A percentile compares a stretch with the other conserved stretches of the same genome.
These are phyloP conservation scores for Trichosporon coremiiforme DNA, from an alignment of 1,284 basidiomycete genomes.

Conservation along the genomic window DNA sequence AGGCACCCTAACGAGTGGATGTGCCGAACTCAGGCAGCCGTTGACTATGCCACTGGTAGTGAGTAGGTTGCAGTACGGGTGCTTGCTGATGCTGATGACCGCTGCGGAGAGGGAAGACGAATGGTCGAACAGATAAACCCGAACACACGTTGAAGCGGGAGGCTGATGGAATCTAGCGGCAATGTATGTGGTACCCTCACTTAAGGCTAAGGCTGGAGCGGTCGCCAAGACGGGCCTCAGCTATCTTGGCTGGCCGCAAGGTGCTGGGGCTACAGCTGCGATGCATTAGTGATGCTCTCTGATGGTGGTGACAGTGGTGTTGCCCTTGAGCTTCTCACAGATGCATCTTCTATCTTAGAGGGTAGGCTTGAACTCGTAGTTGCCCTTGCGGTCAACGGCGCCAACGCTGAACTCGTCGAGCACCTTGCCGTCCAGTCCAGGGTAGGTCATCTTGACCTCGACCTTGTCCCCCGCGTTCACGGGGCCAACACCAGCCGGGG, in stretches of 20 bases:
- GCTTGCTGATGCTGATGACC: constrained; percentile 14
- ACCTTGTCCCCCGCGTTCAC: constrained; percentile 76
- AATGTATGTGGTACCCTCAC: neutral
- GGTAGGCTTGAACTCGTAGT: constrained; percentile 64
- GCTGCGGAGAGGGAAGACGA: constrained; percentile 12
- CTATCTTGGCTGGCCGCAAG: neutral
- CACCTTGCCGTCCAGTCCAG: constrained; percentile 63
- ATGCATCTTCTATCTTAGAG: constrained; percentile 8
- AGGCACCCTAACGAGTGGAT: neutral
- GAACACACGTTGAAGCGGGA: neutral
- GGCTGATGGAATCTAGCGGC: neutral
- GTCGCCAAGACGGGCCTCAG: neutral
- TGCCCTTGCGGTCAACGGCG: constrained; percentile 68
- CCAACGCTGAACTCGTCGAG: constrained; percentile 67
- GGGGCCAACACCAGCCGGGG: constrained; percentile 85
- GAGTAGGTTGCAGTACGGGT: constrained; percentile 14
- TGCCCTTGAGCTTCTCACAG: neutral
- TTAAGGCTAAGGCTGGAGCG: neutral
- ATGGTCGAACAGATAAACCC: constrained; percentile 5
- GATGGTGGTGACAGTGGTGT: neutral
- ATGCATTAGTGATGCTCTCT: neutral
- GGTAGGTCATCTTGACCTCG: constrained; percentile 67
- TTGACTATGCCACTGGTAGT: constrained; percentile 15
- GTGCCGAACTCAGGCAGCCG: constrained; percentile 17
- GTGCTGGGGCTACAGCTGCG: neutral